These are phyloP conservation scores for Kwoniella sp. DNA, from an alignment of 768 basidiomycete species.

Conservation along the genomic window DNA sequence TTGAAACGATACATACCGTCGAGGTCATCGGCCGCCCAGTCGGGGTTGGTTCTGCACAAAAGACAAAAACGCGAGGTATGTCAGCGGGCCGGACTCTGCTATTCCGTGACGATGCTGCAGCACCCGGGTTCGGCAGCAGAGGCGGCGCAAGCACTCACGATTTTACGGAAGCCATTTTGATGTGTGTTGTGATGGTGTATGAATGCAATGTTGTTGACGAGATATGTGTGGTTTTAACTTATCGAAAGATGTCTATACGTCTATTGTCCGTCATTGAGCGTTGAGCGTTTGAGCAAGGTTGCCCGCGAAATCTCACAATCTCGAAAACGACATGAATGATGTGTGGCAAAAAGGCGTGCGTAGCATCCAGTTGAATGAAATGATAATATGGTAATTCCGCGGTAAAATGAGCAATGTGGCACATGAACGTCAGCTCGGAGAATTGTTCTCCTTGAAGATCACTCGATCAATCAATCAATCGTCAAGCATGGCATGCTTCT, in stretches of 20 bases:
- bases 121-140: background rate
- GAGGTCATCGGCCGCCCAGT: conserved; percentile 47
- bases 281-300: background rate
- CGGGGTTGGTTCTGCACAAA: conserved; percentile 30
- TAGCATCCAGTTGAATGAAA: background rate
- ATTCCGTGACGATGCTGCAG: background rate
- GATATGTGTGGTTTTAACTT: too few relatives aligned
- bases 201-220: too few relatives aligned
- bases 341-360: background rate
- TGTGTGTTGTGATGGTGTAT: background rate
- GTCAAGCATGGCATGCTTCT: too few relatives aligned
- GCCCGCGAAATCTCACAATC: background rate
- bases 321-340: background rate
- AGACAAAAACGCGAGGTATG: too few relatives aligned
- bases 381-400: background rate
- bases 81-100: too few relatives aligned
- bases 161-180: conserved; percentile 29
- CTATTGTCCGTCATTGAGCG: background rate
- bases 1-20: conserved; percentile 25
- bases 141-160: conserved; percentile 13
- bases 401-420: background rate
- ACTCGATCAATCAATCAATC: too few relatives aligned
- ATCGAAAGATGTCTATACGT: background rate
- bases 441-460: too few relatives aligned
- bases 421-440: background rate